Evolutionary conservation across 495 filamentous ascomycete genomes (phyloP), one percentile per base, ranked within the genome.

Genomic region (Neurospora intermedia): DNA sequence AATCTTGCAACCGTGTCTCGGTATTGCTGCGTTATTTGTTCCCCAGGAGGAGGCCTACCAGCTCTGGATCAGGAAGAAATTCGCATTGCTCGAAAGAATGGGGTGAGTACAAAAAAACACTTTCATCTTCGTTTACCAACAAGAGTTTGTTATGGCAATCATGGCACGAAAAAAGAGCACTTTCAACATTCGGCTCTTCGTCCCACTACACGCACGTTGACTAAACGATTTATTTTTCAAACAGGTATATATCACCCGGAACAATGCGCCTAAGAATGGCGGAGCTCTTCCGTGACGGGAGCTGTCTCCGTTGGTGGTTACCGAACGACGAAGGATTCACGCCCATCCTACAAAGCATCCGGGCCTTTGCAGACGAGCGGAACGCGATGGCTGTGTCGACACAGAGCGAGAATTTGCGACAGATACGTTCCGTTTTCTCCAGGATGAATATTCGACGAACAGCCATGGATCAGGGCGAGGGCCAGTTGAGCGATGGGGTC

Each of bases 51-150:
- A 82, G 35, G 89, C 84, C 78, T 87, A 96, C 79, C 85, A 88
- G n/a, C 91, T 91, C 85, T 99, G 94, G 95, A 86, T 89, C 74
- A 89, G 93, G 72, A 87, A 88, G 77, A 95, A 93, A 80, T 87
- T 96, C 78, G 93, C 91, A 18, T 80, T 87, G 72, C 85, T 97
- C 72, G 96, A 99, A 81, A 84, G 87, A 74, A 84, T 90, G 78
- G 96, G 96, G 96, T 98, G 81, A 84, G 93, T 86, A 4, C 54
- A 15, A 59, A 15, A 59, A 27, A 2, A 15, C 27, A 15, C 6
- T 2, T 20, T 13, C 10, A 11, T 11, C 46, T 23, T 5, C 48
- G 20, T 11, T 23, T 23, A 10, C 3, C 48, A 0, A 27, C 46
- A n/a, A 46, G 46, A 15, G 20, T 13, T 3, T 27, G 20, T 54